Conservation (phyloP, 2,329 filamentous ascomycete species). For the Aspergillus quadrilineatus region DNA sequence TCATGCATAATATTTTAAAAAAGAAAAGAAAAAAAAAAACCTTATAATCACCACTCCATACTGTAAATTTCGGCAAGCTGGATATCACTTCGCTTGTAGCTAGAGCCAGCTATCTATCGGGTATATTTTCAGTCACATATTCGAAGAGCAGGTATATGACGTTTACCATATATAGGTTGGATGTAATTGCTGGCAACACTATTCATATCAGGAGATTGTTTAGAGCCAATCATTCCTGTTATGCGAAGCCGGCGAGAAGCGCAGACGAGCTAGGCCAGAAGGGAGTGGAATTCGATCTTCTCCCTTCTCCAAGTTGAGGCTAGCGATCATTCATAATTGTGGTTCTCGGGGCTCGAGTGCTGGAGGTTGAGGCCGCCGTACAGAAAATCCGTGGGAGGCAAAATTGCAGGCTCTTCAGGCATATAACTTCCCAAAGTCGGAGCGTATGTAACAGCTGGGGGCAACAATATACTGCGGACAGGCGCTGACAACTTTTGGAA, state of each 20-base stretch:
- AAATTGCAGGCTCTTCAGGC: constrained; percentile 12
- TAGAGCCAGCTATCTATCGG: neutral
- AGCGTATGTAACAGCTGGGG: constrained; percentile 24
- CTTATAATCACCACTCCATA: neutral
- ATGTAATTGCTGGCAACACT: no score
- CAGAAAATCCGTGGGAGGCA: constrained; percentile 9
- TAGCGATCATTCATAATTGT: neutral
- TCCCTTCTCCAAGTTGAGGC: neutral
- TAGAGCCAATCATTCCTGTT: neutral
- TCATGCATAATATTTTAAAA: constrained; percentile 5
- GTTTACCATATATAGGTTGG: no score
- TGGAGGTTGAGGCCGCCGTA: constrained; percentile 18
- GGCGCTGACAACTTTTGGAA: constrained; percentile 33
- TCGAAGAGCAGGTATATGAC: no score
- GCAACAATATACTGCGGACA: constrained; percentile 27
- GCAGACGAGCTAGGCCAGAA: neutral
- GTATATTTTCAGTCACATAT: neutral
- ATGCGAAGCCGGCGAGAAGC: neutral
- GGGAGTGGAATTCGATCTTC: neutral
- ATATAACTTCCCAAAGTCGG: constrained; percentile 18
- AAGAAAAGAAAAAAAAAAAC: neutral
- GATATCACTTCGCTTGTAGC: neutral
- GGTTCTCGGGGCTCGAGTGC: constrained; percentile 3
- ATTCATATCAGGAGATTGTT: neutral
- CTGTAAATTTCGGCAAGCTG: neutral